phyloP scores from a whole-genome alignment of 1,284 basidiomycete species.

The Microbotryum violaceum region DNA sequence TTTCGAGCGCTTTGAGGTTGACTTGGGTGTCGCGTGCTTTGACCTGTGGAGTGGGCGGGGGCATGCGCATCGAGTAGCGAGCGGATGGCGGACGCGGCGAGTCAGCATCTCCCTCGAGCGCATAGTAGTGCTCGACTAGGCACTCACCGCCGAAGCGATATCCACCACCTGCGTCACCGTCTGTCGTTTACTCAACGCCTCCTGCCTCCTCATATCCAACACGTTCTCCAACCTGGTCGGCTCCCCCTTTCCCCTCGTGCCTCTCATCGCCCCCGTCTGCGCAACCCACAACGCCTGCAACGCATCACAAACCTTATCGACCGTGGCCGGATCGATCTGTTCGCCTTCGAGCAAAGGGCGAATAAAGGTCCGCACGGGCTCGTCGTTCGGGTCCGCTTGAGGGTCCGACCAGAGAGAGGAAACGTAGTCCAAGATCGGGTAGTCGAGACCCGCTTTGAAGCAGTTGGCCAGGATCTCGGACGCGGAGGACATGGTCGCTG shows the following conservation, averaged over 20 bases:
- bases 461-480: neutral
- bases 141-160: constrained; percentile 31
- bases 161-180: constrained; percentile 38
- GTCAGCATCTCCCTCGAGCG: too few species aligned
- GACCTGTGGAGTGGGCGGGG: constrained; percentile 6
- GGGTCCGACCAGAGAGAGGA: neutral
- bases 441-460: neutral
- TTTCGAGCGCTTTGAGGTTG: constrained; percentile 95
- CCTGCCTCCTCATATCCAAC: constrained; percentile 82
- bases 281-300: constrained; percentile 53
- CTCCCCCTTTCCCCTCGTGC: constrained; percentile 38
- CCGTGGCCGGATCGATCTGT: constrained; percentile 51
- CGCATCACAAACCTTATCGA: constrained; percentile 59
- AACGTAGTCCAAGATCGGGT: constrained; percentile 1
- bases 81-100: too few species aligned
- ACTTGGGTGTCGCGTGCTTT: constrained; percentile 75
- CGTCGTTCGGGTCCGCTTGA: constrained; percentile 40
- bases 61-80: too few species aligned
- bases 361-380: constrained; percentile 39
- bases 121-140: neutral
- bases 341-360: constrained; percentile 39
- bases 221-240: constrained; percentile 81
- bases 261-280: constrained; percentile 45
- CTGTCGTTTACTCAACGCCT: constrained; percentile 37
- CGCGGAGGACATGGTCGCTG: too few species aligned